Base-by-base conservation (phyloP, 176 grass and related monocot genomes). In the Cenchrus purpureus region DNA sequence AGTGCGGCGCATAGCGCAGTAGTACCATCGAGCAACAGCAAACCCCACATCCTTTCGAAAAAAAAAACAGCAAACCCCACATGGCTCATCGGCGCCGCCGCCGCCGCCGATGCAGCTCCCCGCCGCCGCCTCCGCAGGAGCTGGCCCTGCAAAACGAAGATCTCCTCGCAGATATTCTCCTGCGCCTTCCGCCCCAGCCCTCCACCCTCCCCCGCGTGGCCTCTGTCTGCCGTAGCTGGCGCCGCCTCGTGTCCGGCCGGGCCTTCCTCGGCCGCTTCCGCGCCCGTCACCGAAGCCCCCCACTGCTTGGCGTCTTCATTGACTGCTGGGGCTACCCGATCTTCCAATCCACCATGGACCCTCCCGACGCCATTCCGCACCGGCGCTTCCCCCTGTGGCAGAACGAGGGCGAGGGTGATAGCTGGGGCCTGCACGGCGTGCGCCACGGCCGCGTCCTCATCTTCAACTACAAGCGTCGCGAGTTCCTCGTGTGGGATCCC, bases 361-460 rank as follows among this genome's bases (percentile, higher is more conserved):
- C 51, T 73, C 78, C 62, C 16, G 29, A 80, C 10, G 29, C 7
- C 79, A 70, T 81, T 51, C 51, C 51, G 0, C 0, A 1, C 32
- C 17, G 7, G 50, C 79, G 64, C 64, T 56, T 81, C 31, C 17
- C 20, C 31, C 19, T 68, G 31, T 73, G 71, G 48, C 71, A 25
- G 46, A 52, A 73, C 12, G 22, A 14, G 46, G 48, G 12, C 31
- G 31, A 32, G 31, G 31, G 31, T 8, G 71, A 16, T 22, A 1
- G 1, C n/a, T 52, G 68, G 68, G 10, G 29, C 44, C 78, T 72
- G 40, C 45, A 50, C 69, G 69, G 69, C 45, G 69, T 72, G 45
- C 69, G 69, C 69, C 69, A 72, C n/a, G 80, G 68, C 0, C 68
- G 80, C 43, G 68, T 73, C 43, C 68, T 83, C 54, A 7, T 83